Evolutionary conservation across 495 filamentous ascomycete genomes (phyloP).

Genomic region (Neurospora sp.): DNA sequence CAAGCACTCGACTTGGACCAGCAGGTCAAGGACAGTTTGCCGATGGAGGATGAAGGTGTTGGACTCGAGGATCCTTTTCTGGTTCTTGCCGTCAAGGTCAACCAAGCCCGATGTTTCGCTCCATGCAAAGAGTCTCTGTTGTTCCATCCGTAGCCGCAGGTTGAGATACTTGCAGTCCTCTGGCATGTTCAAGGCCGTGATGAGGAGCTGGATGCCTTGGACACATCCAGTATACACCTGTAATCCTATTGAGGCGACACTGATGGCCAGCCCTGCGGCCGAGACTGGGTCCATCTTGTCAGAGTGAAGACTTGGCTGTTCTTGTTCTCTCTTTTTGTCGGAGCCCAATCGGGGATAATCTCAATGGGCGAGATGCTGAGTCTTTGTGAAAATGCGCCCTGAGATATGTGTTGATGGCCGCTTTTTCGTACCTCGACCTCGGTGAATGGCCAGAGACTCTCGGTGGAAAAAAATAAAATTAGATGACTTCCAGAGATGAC

Average conservation of each 20-base stretch:
- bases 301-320: background rate
- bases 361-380: background rate
- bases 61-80: constrained; percentile 26
- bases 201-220: constrained; percentile 34
- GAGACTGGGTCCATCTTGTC: constrained; percentile 32
- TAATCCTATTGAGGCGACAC: constrained; percentile 29
- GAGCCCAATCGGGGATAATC: background rate
- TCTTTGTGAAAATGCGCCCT: background rate
- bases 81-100: constrained; percentile 23
- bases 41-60: constrained; percentile 36
- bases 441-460: background rate
- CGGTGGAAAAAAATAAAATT: background rate
- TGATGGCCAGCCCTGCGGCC: constrained; percentile 28
- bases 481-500: background rate
- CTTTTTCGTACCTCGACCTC: background rate
- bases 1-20: constrained; percentile 34
- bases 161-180: constrained; percentile 35
- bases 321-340: background rate
- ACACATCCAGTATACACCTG: constrained; percentile 34
- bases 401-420: background rate
- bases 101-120: constrained; percentile 36
- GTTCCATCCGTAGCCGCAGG: constrained; percentile 33
- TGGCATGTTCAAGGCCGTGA: constrained; percentile 32
- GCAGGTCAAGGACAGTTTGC: constrained; percentile 32
- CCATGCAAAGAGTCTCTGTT: constrained; percentile 38